Base-by-base conservation (phyloP, 2,329 filamentous ascomycete genomes). In the Bipolaris gigantea region DNA sequence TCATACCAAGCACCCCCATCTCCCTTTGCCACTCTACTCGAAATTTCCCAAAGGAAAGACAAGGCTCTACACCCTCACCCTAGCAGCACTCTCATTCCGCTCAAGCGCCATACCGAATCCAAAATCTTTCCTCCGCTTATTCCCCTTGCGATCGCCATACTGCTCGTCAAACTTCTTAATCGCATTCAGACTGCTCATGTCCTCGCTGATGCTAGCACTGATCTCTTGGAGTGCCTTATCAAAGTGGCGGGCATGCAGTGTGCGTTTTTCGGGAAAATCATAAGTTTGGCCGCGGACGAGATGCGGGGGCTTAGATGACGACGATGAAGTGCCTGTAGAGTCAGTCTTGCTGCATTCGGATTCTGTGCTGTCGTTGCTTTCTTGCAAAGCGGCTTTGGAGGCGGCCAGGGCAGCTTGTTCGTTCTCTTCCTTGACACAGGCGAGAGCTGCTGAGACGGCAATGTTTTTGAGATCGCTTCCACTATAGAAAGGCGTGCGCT, bases 141-240 rank as follows among this genome's bases (percentile, higher is more conserved):
- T 83, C 1, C 83, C 84, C 67, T 85, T 88, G 33, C 88, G 83
- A 70, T 96, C 92, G 23, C 94, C 93, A 72, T 92, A 99, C 73
- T 93, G 89, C 76, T 96, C 90, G 71, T 99, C 94, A 69, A 97
- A 99, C 76, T 95, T 95, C 65, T 90, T 84, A 66, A 99, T 96
- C 11, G 90, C 89, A 61, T 85, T 85, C 58, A 99, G 79, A 30
- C 86, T 90, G 44, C 85, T 81, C 93, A 97, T 97, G 68, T 99
- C 92, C 74, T 97, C 93, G 65, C 86, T 92, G 62, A 97, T 92
- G 66, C 90, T 95, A 0, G 94, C 92, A 51, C 88, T 90, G 63
- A 99, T 96, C 74, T 97, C 92, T 65, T 85, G 83, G 66, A 96
- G 80, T 2, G 91, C 94, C 62, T 85, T 88, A 15, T 92, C 89